These are phyloP conservation scores for Physaria fendleri DNA, from an alignment of 345 rosid species.

Conservation along the genomic window DNA sequence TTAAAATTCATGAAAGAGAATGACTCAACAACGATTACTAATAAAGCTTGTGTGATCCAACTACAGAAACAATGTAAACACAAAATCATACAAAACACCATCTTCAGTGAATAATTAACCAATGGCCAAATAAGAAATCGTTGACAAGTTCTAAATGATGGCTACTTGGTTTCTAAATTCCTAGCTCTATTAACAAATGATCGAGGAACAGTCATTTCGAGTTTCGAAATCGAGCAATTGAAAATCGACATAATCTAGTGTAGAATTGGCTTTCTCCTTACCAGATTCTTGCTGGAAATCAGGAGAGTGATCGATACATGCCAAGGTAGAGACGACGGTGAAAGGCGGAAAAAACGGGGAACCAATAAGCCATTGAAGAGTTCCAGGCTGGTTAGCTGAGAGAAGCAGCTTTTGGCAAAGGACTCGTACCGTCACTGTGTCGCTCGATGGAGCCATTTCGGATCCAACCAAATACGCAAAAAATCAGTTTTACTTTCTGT, in stretches of 20 bases:
- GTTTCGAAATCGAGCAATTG: constrained; percentile 3
- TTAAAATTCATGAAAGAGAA: too few species aligned
- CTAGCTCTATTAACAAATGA: background rate
- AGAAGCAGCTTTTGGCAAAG: constrained; percentile 48
- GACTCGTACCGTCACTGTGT: constrained; percentile 36
- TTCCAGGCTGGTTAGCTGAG: constrained; percentile 35
- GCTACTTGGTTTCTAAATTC: background rate
- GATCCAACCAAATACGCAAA: constrained; percentile 6
- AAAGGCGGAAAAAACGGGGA: constrained; percentile 68
- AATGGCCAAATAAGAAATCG: background rate
- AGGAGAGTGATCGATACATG: constrained; percentile 53
- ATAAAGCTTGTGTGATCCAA: too few species aligned
- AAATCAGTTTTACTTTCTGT: constrained; percentile 6
- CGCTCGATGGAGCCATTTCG: constrained; percentile 36
- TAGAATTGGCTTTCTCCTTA: constrained; percentile 3
- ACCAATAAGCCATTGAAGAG: constrained; percentile 83
- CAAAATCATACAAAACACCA: background rate
- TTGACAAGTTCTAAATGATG: background rate
- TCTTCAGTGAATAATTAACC: background rate
- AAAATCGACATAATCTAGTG: background rate
- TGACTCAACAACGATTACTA: too few species aligned
- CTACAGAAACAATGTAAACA: background rate
- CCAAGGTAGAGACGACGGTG: constrained; percentile 69
- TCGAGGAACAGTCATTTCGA: background rate
- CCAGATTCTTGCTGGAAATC: constrained; percentile 76